Evolutionary conservation across 768 basidiomycete genomes (phyloP).

Genomic region (Suillus ampliporus): DNA sequence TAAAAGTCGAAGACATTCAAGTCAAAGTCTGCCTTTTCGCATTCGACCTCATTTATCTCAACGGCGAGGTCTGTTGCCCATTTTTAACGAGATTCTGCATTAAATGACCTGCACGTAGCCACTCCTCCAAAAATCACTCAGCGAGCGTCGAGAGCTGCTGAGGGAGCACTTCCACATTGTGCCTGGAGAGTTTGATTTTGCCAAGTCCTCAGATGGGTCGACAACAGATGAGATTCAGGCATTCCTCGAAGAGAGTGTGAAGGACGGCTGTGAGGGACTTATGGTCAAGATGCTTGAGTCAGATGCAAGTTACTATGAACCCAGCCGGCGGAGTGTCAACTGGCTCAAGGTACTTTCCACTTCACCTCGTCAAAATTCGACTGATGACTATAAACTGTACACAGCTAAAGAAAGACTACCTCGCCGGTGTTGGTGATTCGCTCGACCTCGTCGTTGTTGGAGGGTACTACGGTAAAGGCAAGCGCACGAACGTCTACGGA

Average conservation of each 20-base stretch:
- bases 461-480: conserved; percentile 96
- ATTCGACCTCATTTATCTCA: conserved; percentile 95
- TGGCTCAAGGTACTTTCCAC: conserved; percentile 87
- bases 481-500: conserved; percentile 96
- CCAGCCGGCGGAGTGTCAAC: conserved; percentile 92
- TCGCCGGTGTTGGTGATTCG: conserved; percentile 95
- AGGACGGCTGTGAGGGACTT: conserved; percentile 97
- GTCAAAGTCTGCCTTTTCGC: conserved; percentile 96
- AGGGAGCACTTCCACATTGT: conserved; percentile 81
- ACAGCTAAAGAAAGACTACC: conserved; percentile 98
- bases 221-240: conserved; percentile 92
- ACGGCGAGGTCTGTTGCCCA: conserved; percentile 78
- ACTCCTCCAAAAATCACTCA: conserved; percentile 75
- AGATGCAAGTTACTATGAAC: conserved; percentile 93
- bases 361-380: not conserved
- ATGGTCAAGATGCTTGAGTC: conserved; percentile 99
- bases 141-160: conserved; percentile 78
- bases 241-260: conserved; percentile 96
- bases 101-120: conserved; percentile 54
- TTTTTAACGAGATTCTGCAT: not conserved
- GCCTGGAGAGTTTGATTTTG: conserved; percentile 91
- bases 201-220: conserved; percentile 87
- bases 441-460: conserved; percentile 98
- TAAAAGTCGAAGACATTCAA: conserved; percentile 96
- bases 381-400: not conserved